Conservation (phyloP, 805 yeast genomes). For the Myxozyma lipomycoides region DNA sequence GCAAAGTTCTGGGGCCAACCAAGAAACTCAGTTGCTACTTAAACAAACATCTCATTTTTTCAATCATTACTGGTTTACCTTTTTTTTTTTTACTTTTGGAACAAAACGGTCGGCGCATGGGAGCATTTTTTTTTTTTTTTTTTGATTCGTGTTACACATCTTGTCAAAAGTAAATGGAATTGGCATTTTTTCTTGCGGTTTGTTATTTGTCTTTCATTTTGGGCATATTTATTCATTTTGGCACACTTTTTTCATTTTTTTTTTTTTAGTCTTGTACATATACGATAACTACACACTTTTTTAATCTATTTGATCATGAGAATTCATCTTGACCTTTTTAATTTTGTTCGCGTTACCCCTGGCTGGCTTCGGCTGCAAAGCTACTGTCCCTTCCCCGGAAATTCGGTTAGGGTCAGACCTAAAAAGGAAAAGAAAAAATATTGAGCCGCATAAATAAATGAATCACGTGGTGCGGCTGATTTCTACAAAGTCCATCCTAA, state of each 20-base stretch:
- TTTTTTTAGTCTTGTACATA: constrained; percentile 4
- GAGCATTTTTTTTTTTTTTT: background rate
- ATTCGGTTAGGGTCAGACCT: no score
- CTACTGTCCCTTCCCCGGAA: no score
- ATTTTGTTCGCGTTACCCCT: no score
- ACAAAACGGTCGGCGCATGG: background rate
- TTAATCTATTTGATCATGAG: background rate
- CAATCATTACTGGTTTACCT: background rate
- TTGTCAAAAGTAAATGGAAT: no score
- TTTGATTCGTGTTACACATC: background rate
- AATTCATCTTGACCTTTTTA: no score
- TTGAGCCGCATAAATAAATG: no score
- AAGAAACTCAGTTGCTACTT: constrained; percentile 7
- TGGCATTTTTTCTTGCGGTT: background rate
- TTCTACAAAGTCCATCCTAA: no score
- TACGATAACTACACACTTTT: background rate
- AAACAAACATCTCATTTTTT: background rate
- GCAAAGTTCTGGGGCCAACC: constrained; percentile 28
- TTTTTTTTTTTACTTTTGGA: constrained; percentile 1
- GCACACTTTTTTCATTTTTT: constrained; percentile 3
- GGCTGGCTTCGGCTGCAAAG: no score
- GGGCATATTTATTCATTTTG: background rate
- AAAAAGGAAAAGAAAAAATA: no score
- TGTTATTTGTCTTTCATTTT: background rate
- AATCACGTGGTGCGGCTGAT: no score